A percentile compares a stretch with the other conserved stretches of the same genome.
Conservation (phyloP, 768 basidiomycete genomes). For the Kwoniella mangroviensis region DNA sequence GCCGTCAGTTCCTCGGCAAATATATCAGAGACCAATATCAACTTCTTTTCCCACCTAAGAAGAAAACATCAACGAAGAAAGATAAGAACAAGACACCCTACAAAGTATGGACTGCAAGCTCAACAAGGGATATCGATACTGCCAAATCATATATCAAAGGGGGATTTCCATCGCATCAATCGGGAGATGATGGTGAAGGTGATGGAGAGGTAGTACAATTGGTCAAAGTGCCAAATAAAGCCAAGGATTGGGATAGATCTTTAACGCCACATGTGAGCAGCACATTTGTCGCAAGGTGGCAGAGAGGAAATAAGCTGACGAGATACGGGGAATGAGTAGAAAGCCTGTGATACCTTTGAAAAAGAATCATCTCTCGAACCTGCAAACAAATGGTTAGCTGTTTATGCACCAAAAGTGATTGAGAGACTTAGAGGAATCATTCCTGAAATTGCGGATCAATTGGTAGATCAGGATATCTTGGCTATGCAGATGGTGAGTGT, state of each 20-base stretch:
- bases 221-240: conserved; percentile 58
- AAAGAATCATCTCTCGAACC: conserved; percentile 56
- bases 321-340: conserved; percentile 33
- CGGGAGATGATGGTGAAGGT: conserved; percentile 57
- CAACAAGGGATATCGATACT: conserved; percentile 56
- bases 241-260: conserved; percentile 56
- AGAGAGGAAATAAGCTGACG: neutral
- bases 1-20: conserved; percentile 42
- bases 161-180: conserved; percentile 57
- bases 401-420: conserved; percentile 50
- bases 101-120: conserved; percentile 58
- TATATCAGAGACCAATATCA: conserved; percentile 51
- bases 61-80: conserved; percentile 31
- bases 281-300: neutral
- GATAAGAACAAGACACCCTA: conserved; percentile 33
- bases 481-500: conserved; percentile 58
- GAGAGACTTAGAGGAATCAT: conserved; percentile 37
- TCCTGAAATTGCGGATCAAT: conserved; percentile 40
- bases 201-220: conserved; percentile 57
- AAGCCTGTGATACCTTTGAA: conserved; percentile 59
- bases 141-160: conserved; percentile 58
- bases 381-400: conserved; percentile 55
- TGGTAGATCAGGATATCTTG: conserved; percentile 57
- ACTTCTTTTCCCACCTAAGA: conserved; percentile 44
- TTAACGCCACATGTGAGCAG: conserved; percentile 57